Evolutionary conservation across 1,284 basidiomycete species (phyloP).

Genomic region (Dichomitus squalens): DNA sequence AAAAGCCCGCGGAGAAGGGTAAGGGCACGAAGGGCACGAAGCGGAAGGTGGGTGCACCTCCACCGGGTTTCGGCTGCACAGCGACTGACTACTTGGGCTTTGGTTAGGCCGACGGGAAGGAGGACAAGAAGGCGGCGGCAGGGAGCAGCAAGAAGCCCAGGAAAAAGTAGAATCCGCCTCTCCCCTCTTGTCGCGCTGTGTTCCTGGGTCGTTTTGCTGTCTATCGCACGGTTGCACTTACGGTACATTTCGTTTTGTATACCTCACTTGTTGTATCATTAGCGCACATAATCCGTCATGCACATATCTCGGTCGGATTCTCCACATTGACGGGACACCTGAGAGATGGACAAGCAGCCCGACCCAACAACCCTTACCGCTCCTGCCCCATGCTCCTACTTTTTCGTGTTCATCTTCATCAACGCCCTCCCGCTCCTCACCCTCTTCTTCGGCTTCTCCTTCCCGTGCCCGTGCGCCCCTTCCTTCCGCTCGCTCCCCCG

Average conservation of each 20-base stretch:
- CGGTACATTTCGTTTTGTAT: constrained; percentile 15
- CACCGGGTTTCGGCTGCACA: neutral
- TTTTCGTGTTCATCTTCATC: constrained; percentile 60
- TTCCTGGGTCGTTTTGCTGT: constrained; percentile 5
- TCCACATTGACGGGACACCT: no score
- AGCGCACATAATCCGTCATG: constrained; percentile 4
- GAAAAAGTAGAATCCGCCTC: constrained; percentile 40
- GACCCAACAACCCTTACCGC: neutral
- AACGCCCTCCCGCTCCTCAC: constrained; percentile 60
- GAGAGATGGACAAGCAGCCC: neutral
- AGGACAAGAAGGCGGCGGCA: constrained; percentile 37
- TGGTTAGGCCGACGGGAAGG: constrained; percentile 23
- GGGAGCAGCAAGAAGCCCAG: constrained; percentile 48
- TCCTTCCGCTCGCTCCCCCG: constrained; percentile 40
- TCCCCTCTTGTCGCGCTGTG: neutral
- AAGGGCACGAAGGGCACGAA: constrained; percentile 51
- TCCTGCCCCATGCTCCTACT: constrained; percentile 37
- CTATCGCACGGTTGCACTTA: constrained; percentile 2
- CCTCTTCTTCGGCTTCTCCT: constrained; percentile 47
- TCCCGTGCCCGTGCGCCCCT: constrained; percentile 10
- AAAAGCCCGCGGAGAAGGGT: constrained; percentile 33
- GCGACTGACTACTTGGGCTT: neutral
- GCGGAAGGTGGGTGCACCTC: constrained; percentile 58
- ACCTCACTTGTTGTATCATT: constrained; percentile 24
- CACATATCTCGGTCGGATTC: neutral